Percentiles rank a stretch among this genome's conserved stretches.
Conservation (phyloP, 208 protist genomes). For the Phytomonas sp. region DNA sequence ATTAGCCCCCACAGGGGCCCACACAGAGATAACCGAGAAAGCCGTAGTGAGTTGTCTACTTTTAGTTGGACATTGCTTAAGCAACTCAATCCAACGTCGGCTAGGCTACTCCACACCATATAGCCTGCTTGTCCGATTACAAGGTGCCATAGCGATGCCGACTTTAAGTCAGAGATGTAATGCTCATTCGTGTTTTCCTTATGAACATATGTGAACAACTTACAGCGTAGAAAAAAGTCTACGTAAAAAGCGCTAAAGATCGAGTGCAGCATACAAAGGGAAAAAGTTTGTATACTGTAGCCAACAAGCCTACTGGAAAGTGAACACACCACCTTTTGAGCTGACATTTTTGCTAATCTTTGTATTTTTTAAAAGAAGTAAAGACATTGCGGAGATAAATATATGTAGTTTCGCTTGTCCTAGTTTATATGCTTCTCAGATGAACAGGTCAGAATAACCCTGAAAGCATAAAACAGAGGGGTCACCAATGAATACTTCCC, state of each 20-base stretch:
- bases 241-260: slow-evolving; percentile 24
- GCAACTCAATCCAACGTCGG: slow-evolving; percentile 8
- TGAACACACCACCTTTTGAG: neutral
- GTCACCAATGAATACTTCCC: neutral
- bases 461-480: neutral
- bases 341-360: neutral
- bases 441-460: neutral
- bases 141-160: slow-evolving; percentile 5
- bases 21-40: neutral
- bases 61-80: neutral
- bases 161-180: neutral
- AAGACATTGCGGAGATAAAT: neutral
- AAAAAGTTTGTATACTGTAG: neutral
- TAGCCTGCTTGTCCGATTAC: slow-evolving; percentile 16
- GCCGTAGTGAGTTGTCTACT: neutral
- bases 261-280: slow-evolving; percentile 15
- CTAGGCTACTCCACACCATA: slow-evolving; percentile 12
- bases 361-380: neutral
- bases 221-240: slow-evolving; percentile 15
- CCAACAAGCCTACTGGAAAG: neutral
- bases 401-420: neutral
- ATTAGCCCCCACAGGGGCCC: neutral
- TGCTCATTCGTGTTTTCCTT: neutral
- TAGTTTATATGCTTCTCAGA: neutral
- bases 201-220: neutral